phyloP scores from a whole-genome alignment of 2,329 filamentous ascomycete genomes.

The Corinectria fuckeliana region DNA sequence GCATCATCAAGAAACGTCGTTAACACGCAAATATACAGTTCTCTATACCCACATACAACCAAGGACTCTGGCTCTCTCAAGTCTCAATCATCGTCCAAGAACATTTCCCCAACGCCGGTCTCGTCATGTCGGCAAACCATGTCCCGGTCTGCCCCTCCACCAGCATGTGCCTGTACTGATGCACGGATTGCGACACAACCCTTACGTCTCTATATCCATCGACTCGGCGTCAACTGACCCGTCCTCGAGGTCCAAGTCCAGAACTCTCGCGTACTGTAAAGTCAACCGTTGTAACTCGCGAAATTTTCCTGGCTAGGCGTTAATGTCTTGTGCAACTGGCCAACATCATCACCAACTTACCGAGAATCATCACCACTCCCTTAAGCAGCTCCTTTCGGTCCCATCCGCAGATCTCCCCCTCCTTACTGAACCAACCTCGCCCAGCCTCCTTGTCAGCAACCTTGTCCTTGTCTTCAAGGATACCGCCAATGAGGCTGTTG shows the following conservation, averaged over 20 bases:
- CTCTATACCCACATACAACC: constrained; percentile 15
- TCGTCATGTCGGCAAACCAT: constrained; percentile 8
- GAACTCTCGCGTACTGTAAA: constrained; percentile 89
- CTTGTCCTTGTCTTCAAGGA: constrained; percentile 62
- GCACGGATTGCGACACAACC: constrained; percentile 21
- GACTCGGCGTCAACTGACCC: constrained; percentile 51
- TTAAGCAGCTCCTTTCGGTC: constrained; percentile 84
- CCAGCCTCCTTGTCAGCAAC: constrained; percentile 49
- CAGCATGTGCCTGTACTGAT: constrained; percentile 25
- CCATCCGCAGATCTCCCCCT: constrained; percentile 87
- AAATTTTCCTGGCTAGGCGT: constrained; percentile 76
- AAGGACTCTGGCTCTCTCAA: not conserved
- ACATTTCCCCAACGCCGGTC: constrained; percentile 18
- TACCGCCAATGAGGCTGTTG: constrained; percentile 78
- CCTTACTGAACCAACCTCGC: constrained; percentile 69
- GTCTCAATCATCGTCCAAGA: not conserved
- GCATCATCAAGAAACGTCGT: constrained; percentile 10
- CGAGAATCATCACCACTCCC: constrained; percentile 90
- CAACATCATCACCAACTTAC: constrained; percentile 58
- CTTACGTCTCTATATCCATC: constrained; percentile 50
- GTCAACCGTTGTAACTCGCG: constrained; percentile 91
- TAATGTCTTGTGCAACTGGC: constrained; percentile 9
- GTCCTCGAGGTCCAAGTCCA: constrained; percentile 65
- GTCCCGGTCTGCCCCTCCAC: constrained; percentile 2
- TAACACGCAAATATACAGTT: constrained; percentile 4